Conservation (phyloP, 768 basidiomycete species). For the Leccinum boreale region DNA sequence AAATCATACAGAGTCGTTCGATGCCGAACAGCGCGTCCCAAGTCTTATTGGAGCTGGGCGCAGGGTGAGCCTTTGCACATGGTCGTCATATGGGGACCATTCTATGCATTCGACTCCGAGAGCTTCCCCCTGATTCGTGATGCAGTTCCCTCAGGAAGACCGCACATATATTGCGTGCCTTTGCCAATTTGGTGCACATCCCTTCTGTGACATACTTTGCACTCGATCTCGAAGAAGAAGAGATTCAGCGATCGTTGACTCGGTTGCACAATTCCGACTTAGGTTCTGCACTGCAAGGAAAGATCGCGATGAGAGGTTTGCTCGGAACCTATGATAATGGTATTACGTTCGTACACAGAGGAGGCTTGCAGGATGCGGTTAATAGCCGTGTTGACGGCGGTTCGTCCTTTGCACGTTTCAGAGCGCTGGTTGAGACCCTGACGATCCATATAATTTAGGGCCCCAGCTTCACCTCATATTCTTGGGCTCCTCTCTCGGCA, state of each 20-base stretch:
- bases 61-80: slow-evolving; percentile 60
- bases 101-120: background rate
- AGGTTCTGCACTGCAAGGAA: slow-evolving; percentile 60
- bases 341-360: slow-evolving; percentile 66
- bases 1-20: slow-evolving; percentile 53
- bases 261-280: slow-evolving; percentile 62
- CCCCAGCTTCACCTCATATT: slow-evolving; percentile 81
- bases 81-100: background rate
- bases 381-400: background rate
- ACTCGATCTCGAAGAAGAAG: slow-evolving; percentile 86
- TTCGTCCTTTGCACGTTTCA: slow-evolving; percentile 8
- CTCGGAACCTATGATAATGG: slow-evolving; percentile 95
- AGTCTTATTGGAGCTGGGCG: slow-evolving; percentile 86
- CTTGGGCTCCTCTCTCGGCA: slow-evolving; percentile 89
- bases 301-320: slow-evolving; percentile 80
- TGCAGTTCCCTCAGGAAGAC: slow-evolving; percentile 84
- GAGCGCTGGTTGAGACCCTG: slow-evolving; percentile 26
- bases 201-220: slow-evolving; percentile 82
- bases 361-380: slow-evolving; percentile 16
- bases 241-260: slow-evolving; percentile 75
- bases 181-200: slow-evolving; percentile 52
- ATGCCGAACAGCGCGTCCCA: slow-evolving; percentile 32
- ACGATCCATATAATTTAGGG: slow-evolving; percentile 21
- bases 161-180: slow-evolving; percentile 71
- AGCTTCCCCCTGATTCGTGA: slow-evolving; percentile 8